phyloP scores from a whole-genome alignment of 352 stramenopile species.

The Phytophthora tubulina region DNA sequence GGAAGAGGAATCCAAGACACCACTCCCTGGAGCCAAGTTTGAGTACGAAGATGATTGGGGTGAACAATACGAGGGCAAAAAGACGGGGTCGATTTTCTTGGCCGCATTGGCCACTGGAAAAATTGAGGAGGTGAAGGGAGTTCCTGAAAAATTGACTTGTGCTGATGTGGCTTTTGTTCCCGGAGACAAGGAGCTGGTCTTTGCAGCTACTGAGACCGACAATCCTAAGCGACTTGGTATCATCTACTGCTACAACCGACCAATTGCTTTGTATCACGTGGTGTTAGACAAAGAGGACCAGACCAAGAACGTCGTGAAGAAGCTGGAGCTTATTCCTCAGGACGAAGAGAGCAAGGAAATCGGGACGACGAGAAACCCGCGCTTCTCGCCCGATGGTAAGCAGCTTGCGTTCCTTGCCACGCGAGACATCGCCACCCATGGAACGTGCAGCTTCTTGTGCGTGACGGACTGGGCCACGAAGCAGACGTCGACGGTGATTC shows the following conservation, averaged over 20 bases:
- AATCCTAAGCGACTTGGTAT: conserved; percentile 74
- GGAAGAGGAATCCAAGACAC: conserved; percentile 16
- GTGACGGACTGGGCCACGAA: conserved; percentile 74
- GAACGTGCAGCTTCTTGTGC: conserved; percentile 75
- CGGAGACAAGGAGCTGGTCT: conserved; percentile 64
- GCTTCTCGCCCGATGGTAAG: conserved; percentile 75
- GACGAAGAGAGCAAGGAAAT: conserved; percentile 55
- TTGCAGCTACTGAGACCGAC: conserved; percentile 68
- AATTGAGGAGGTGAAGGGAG: conserved; percentile 68
- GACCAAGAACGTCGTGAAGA: conserved; percentile 44
- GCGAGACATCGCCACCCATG: conserved; percentile 74
- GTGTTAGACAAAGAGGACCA: conserved; percentile 39
- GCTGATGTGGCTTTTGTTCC: conserved; percentile 77
- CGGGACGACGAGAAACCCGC: conserved; percentile 62
- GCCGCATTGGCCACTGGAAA: conserved; percentile 68
- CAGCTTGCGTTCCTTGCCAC: conserved; percentile 79
- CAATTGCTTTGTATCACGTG: conserved; percentile 70
- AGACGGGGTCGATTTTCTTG: conserved; percentile 74
- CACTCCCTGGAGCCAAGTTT: conserved; percentile 66
- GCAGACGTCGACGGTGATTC: conserved; percentile 65
- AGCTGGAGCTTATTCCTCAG: conserved; percentile 46
- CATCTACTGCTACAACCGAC: conserved; percentile 91
- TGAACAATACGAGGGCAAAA: conserved; percentile 86
- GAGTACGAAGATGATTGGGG: conserved; percentile 85
- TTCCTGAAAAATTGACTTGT: conserved; percentile 66